phyloP scores from a whole-genome alignment of 495 filamentous ascomycete species.

The Xylaria flabelliformis region DNA sequence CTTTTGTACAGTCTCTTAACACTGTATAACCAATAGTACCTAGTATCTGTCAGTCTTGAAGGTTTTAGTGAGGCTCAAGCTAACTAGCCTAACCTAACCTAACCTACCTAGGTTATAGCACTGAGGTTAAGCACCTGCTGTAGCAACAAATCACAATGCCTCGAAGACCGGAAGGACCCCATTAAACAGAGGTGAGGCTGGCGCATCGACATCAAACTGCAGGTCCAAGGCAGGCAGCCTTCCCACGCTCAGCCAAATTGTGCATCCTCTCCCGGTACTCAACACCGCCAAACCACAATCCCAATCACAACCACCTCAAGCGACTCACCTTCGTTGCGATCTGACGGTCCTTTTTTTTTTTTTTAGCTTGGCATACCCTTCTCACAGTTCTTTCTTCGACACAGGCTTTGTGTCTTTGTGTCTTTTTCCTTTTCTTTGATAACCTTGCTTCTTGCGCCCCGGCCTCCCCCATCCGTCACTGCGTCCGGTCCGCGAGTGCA shows the following conservation, averaged over 20 bases:
- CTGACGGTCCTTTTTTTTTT: neutral
- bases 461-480: constrained; percentile 6
- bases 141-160: neutral
- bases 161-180: neutral
- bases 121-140: neutral
- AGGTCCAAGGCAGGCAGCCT: constrained; percentile 14
- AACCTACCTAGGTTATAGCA: neutral
- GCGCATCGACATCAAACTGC: constrained; percentile 4
- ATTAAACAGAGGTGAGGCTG: constrained; percentile 18
- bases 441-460: neutral
- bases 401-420: neutral
- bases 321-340: neutral
- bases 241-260: constrained; percentile 11
- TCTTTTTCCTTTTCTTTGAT: neutral
- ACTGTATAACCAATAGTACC: neutral
- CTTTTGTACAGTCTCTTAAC: neutral
- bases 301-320: neutral
- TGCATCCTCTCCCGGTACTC: constrained; percentile 17
- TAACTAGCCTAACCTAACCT: neutral
- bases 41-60: neutral
- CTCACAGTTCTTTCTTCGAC: neutral
- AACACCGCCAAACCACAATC: constrained; percentile 7
- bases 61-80: constrained; percentile 13
- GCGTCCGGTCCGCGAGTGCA: neutral
- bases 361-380: neutral